These are phyloP conservation scores for Huntiella bhutanensis DNA, from an alignment of 2,329 filamentous ascomycete genomes.

Conservation along the genomic window DNA sequence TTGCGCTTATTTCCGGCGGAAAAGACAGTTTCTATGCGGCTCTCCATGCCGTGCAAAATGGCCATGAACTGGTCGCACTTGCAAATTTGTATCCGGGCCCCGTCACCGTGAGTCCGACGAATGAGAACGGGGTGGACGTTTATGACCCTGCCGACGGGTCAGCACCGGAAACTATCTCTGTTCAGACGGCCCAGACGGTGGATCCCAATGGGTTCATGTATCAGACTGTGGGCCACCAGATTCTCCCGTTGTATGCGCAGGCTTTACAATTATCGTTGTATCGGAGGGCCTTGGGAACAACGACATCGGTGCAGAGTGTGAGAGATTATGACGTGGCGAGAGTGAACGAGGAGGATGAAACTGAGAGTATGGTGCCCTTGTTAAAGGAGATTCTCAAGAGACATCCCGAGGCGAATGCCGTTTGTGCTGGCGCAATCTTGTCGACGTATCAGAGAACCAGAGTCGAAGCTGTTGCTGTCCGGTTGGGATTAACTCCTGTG, in stretches of 20 bases:
- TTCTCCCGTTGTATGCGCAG: conserved; percentile 67
- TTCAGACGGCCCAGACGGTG: conserved; percentile 15
- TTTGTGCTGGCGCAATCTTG: conserved; percentile 80
- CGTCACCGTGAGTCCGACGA: not conserved
- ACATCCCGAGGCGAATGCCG: conserved; percentile 67
- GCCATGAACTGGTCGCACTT: conserved; percentile 68
- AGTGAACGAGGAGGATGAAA: conserved; percentile 46
- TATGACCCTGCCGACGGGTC: conserved; percentile 10
- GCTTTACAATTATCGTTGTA: conserved; percentile 72
- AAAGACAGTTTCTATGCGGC: conserved; percentile 94
- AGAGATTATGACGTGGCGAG: conserved; percentile 42
- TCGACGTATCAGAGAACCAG: conserved; percentile 91
- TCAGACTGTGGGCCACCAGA: conserved; percentile 80
- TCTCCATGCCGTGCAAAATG: conserved; percentile 73
- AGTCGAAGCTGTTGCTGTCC: conserved; percentile 77
- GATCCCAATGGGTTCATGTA: conserved; percentile 98
- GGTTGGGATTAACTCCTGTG: conserved; percentile 65
- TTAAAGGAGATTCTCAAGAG: conserved; percentile 44
- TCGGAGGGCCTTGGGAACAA: conserved; percentile 54
- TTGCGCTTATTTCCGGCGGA: conserved; percentile 84
- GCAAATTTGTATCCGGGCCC: conserved; percentile 61
- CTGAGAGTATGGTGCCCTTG: conserved; percentile 66
- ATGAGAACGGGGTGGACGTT: conserved; percentile 12
- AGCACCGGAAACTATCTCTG: conserved; percentile 3
- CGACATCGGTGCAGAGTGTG: conserved; percentile 44